phyloP scores from a whole-genome alignment of 768 basidiomycete genomes.

The Suillus subaureus region DNA sequence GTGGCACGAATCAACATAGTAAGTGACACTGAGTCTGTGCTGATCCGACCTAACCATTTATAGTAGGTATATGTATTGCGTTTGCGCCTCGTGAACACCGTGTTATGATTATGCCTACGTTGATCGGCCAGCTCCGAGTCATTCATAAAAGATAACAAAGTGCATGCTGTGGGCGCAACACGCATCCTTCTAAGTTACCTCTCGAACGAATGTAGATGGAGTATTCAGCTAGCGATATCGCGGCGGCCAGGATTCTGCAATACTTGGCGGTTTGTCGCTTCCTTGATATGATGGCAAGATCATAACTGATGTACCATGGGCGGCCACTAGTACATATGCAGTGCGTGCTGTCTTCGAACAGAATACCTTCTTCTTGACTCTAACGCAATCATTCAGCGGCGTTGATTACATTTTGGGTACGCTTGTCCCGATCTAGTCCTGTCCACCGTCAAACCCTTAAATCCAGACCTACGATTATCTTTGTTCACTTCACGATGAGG shows the following conservation, averaged over 20 bases:
- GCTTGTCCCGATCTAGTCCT: background rate
- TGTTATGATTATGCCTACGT: background rate
- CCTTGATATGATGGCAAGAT: background rate
- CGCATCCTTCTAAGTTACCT: background rate
- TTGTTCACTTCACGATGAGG: background rate
- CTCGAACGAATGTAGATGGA: background rate
- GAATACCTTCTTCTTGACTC: background rate
- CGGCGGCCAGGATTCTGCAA: background rate
- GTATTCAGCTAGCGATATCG: background rate
- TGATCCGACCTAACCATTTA: background rate
- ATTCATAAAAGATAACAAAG: background rate
- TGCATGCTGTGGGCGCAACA: background rate
- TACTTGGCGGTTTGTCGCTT: background rate
- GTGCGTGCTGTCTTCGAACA: background rate
- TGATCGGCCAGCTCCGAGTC: background rate
- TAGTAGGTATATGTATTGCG: background rate
- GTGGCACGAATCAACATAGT: background rate
- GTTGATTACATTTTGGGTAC: background rate
- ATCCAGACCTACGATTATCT: background rate
- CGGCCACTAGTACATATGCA: constrained; percentile 1
- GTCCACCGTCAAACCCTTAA: background rate
- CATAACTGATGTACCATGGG: background rate
- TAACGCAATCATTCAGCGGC: background rate
- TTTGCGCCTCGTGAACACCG: background rate
- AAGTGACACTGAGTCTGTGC: background rate